Evolutionary conservation across 2,329 filamentous ascomycete genomes (phyloP).

Genomic region (Dactylellina leptospora): DNA sequence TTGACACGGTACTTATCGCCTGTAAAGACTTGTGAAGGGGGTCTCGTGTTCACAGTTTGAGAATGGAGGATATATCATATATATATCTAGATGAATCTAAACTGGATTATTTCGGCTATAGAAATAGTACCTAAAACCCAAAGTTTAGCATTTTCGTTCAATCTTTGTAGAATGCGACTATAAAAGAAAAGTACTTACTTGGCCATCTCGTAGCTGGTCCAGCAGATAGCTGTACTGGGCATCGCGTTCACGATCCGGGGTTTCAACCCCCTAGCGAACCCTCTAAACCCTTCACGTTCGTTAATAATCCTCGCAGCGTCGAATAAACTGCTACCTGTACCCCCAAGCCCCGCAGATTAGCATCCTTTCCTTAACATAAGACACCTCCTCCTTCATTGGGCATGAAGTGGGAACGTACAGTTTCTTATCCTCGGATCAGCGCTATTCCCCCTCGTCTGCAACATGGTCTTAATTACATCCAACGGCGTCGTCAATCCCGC

Average conservation of each 20-base stretch:
- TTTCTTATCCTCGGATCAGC: slow-evolving; percentile 80
- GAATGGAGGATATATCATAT: too few relatives aligned
- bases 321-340: slow-evolving; percentile 80
- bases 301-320: slow-evolving; percentile 84
- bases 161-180: background rate
- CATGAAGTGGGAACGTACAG: too few relatives aligned
- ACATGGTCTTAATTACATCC: slow-evolving; percentile 96
- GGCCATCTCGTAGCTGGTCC: slow-evolving; percentile 61
- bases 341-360: too few relatives aligned
- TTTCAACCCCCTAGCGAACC: slow-evolving; percentile 92
- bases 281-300: slow-evolving; percentile 80
- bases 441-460: slow-evolving; percentile 90
- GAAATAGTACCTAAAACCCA: slow-evolving; percentile 37
- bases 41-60: too few relatives aligned
- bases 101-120: slow-evolving; percentile 3
- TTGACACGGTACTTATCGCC: too few relatives aligned
- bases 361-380: background rate
- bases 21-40: too few relatives aligned
- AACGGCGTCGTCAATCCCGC: slow-evolving; percentile 94
- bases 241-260: slow-evolving; percentile 94
- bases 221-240: slow-evolving; percentile 99
- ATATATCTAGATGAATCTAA: background rate
- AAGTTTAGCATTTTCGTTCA: background rate
- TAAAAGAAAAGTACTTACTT: slow-evolving; percentile 52
- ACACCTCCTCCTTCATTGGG: background rate